Evolutionary conservation across 352 stramenopile species (phyloP).

Genomic region (Pythium periplocum): DNA sequence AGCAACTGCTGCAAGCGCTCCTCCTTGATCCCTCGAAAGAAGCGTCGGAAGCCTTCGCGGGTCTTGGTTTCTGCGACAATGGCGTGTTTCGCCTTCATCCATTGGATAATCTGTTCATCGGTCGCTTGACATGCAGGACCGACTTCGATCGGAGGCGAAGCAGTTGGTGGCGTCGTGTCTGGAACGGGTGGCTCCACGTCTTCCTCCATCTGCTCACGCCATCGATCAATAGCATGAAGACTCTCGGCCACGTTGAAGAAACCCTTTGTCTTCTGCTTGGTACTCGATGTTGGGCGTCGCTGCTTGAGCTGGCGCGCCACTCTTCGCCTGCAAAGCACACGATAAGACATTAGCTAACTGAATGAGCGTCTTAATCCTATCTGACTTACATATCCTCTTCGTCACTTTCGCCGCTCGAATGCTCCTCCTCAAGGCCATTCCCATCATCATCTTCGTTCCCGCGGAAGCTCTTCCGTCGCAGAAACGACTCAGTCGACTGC

Average conservation of each 20-base stretch:
- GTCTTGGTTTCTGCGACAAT: conserved; percentile 53
- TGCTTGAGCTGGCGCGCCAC: conserved; percentile 18
- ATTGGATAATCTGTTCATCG: conserved; percentile 43
- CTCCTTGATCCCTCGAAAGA: conserved; percentile 54
- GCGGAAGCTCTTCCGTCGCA: conserved; percentile 4
- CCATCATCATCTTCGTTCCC: conserved; percentile 6
- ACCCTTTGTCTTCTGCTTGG: conserved; percentile 15
- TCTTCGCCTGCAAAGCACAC: conserved; percentile 5
- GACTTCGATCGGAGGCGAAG: neutral
- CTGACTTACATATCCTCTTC: conserved; percentile 34
- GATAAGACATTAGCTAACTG: neutral
- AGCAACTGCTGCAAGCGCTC: conserved; percentile 45
- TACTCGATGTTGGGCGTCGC: conserved; percentile 10
- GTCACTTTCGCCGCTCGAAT: conserved; percentile 35
- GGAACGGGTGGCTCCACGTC: conserved; percentile 11
- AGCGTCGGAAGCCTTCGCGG: conserved; percentile 61
- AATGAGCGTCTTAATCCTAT: neutral
- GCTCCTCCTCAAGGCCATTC: conserved; percentile 5
- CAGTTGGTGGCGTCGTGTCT: neutral
- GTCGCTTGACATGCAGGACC: conserved; percentile 37
- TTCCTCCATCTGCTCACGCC: conserved; percentile 61
- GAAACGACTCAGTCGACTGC: conserved; percentile 29
- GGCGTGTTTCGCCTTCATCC: conserved; percentile 43
- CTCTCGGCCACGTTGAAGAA: conserved; percentile 77
- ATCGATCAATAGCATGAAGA: conserved; percentile 66